These are phyloP conservation scores for Coleophoma cylindrospora DNA, from an alignment of 2,329 filamentous ascomycete genomes.

Conservation along the genomic window DNA sequence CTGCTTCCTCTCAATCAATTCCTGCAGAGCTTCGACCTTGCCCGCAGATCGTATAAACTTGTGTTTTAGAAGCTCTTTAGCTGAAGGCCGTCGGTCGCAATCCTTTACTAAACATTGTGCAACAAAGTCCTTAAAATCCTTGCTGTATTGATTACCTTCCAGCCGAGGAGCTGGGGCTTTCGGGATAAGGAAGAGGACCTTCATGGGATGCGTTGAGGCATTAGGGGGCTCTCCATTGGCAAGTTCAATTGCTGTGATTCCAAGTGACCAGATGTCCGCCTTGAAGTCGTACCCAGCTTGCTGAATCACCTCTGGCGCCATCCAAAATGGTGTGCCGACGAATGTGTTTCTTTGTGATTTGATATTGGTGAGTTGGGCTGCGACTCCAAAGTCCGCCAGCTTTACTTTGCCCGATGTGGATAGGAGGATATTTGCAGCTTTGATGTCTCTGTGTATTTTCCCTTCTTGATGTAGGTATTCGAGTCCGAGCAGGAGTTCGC, in stretches of 20 bases:
- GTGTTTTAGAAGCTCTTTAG: constrained; percentile 82
- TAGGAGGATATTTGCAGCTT: constrained; percentile 93
- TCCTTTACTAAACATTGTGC: constrained; percentile 89
- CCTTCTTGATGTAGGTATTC: constrained; percentile 92
- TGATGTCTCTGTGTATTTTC: constrained; percentile 96
- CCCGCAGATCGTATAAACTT: constrained; percentile 84
- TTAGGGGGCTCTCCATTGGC: constrained; percentile 85
- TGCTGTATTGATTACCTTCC: constrained; percentile 75
- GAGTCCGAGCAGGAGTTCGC: constrained; percentile 82
- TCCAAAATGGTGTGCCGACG: constrained; percentile 96
- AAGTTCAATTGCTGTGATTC: constrained; percentile 88
- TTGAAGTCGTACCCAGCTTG: constrained; percentile 82
- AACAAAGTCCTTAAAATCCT: constrained; percentile 92
- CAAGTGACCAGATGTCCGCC: constrained; percentile 89
- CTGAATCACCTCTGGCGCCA: constrained; percentile 92
- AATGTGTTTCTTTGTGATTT: constrained; percentile 97
- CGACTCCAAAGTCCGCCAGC: constrained; percentile 94
- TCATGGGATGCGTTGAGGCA: constrained; percentile 85
- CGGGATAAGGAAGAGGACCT: constrained; percentile 85
- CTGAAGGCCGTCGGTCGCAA: constrained; percentile 75
- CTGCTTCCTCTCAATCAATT: constrained; percentile 78
- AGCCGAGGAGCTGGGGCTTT: constrained; percentile 81
- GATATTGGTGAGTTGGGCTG: constrained; percentile 93
- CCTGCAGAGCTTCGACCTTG: constrained; percentile 81
- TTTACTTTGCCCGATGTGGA: constrained; percentile 88